Conservation (phyloP, 148 eudicot species). For the Dianthus caryophyllus region DNA sequence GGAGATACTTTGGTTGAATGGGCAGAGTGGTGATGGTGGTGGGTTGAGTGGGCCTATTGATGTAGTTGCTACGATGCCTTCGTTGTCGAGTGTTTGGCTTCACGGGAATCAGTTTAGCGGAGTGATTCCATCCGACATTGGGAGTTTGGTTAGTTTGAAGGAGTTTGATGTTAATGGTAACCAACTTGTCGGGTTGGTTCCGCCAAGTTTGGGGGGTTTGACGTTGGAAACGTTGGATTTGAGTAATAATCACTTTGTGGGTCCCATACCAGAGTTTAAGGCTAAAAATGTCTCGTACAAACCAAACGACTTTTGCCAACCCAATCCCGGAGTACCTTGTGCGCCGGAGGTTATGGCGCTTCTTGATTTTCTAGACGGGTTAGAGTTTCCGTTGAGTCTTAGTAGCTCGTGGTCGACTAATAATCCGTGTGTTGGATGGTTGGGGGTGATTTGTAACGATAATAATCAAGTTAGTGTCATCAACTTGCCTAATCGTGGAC, state of each 20-base stretch:
- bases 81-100: slow-evolving; percentile 82
- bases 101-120: slow-evolving; percentile 92
- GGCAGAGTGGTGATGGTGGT: slow-evolving; percentile 51
- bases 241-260: slow-evolving; percentile 88
- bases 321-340: slow-evolving; percentile 53
- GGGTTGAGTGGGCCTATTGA: slow-evolving; percentile 81
- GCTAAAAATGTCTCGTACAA: slow-evolving; percentile 45
- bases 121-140: slow-evolving; percentile 56
- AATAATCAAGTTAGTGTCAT: slow-evolving; percentile 48
- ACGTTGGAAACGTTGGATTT: slow-evolving; percentile 54
- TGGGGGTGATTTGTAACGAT: slow-evolving; percentile 63
- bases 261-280: slow-evolving; percentile 71
- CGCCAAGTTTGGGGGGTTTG: slow-evolving; percentile 64
- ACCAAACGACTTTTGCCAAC: slow-evolving; percentile 71
- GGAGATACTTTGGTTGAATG: slow-evolving; percentile 75
- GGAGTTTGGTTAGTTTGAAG: slow-evolving; percentile 47
- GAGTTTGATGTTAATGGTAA: slow-evolving; percentile 74
- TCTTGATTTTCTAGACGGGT: slow-evolving; percentile 60
- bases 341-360: slow-evolving; percentile 72
- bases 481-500: slow-evolving; percentile 55
- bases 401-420: slow-evolving; percentile 78
- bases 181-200: slow-evolving; percentile 74
- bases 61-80: slow-evolving; percentile 58
- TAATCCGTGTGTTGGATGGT: slow-evolving; percentile 76
- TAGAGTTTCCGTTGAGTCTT: slow-evolving; percentile 68